Conservation (phyloP, 306 rosid species). For the Castanopsis chinensis region DNA sequence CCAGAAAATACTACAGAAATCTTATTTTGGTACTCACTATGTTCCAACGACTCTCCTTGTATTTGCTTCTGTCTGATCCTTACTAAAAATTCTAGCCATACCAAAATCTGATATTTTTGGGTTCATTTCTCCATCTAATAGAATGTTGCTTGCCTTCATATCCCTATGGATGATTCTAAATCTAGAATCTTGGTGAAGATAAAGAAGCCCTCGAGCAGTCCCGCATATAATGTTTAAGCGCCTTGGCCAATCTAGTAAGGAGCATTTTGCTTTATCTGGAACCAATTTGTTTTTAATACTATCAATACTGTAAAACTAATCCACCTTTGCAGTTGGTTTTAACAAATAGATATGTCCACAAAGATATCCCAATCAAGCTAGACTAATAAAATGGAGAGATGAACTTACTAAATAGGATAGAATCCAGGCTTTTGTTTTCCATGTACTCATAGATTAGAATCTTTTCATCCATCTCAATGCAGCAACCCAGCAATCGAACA, state of each 20-base stretch:
- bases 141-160: slow-evolving; percentile 70
- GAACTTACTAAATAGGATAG: slow-evolving; percentile 57
- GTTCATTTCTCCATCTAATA: slow-evolving; percentile 57
- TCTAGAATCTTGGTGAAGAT: slow-evolving; percentile 77
- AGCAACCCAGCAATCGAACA: slow-evolving; percentile 65
- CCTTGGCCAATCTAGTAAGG: slow-evolving; percentile 43
- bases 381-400: not conserved
- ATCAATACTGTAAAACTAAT: not conserved
- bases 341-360: not conserved
- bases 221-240: slow-evolving; percentile 67
- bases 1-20: not conserved
- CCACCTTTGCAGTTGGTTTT: too few relatives aligned
- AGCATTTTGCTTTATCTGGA: slow-evolving; percentile 38
- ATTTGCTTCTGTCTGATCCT: slow-evolving; percentile 58
- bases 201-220: slow-evolving; percentile 72
- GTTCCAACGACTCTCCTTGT: slow-evolving; percentile 77
- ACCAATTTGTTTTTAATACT: not conserved
- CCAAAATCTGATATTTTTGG: slow-evolving; percentile 87
- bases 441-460: slow-evolving; percentile 69
- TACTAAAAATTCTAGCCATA: slow-evolving; percentile 66
- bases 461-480: slow-evolving; percentile 56
- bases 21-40: slow-evolving; percentile 49
- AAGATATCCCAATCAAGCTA: not conserved
- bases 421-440: slow-evolving; percentile 72
- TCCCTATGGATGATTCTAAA: slow-evolving; percentile 78